Evolutionary conservation across 805 yeast genomes (phyloP), one percentile per base, ranked within the genome.

Genomic region (Candida khao-thaluensis): DNA sequence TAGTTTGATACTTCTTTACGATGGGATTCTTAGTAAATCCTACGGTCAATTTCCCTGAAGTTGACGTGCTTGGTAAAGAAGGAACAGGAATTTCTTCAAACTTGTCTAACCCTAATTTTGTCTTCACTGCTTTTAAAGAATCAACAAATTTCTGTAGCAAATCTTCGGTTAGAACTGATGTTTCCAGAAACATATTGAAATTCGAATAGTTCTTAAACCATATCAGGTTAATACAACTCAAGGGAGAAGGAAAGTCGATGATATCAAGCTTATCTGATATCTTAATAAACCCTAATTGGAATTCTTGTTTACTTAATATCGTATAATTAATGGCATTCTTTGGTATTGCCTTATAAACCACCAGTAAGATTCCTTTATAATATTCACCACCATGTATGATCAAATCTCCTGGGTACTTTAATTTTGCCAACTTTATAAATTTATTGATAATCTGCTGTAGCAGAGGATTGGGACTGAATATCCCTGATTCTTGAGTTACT

Each of bases 311-410:
- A 7, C 66, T 54, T 18, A 46, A 36, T 26, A 55, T 58, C 11
- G 51, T 48, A 41, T 64, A 62, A 38, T 53, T 53, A 7, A 62
- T 38, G 7, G 50, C 52, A 37, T 57, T 52, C 22, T 52, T 57
- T 6, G 68, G 64, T 4, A 47, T 40, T 4, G 56, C 40, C 33
- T 56, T 56, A 40, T 56, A 60, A 3, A 52, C 49, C 2, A 63
- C 28, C 5, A 57, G 41, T 10, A 57, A 16, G 4, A 60, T 33
- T 4, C 59, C 60, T 32, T 46, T 48, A 7, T 37, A 29, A 15
- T 51, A 30, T 9, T 48, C 49, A 14, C 48, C 48, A 2, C 62
- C 65, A 27, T 53, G 58, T 25, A 52, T 55, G 7, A 57, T 44
- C 17, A 62, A 52, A 17, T 49, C 47, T 1, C 67, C 69, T 24